phyloP scores from a whole-genome alignment of 208 protist species.

The Wallacemonas sp. region DNA sequence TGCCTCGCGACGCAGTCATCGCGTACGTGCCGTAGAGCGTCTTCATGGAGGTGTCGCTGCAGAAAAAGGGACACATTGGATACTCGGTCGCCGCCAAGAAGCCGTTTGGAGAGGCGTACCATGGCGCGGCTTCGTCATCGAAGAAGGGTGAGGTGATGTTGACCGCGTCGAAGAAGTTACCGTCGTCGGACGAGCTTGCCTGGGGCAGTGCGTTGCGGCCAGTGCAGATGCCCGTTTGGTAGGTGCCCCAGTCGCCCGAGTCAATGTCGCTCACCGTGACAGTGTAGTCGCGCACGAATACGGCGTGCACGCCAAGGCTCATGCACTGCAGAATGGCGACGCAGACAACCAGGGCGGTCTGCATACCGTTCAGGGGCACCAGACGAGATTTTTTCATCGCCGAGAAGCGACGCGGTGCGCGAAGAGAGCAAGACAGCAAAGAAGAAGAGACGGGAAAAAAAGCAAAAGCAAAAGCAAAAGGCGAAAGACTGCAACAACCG shows the following conservation, averaged over 20 bases:
- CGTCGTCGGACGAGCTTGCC: neutral
- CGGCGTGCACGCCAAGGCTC: neutral
- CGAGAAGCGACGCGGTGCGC: too few species aligned
- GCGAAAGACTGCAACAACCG: too few species aligned
- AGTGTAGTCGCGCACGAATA: conserved; percentile 5
- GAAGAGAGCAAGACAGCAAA: too few species aligned
- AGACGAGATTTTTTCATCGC: too few species aligned
- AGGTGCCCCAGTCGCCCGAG: neutral
- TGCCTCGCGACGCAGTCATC: conserved; percentile 22
- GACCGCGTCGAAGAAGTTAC: neutral
- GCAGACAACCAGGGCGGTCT: too few species aligned
- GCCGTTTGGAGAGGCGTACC: conserved; percentile 31
- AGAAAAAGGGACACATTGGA: conserved; percentile 39
- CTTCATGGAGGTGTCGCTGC: conserved; percentile 18
- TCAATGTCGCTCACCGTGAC: neutral
- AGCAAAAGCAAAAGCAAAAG: too few species aligned
- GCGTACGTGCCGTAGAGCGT: conserved; percentile 22
- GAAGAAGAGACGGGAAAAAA: too few species aligned
- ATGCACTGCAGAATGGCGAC: conserved; percentile 4
- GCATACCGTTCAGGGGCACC: too few species aligned
- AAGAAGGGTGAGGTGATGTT: conserved; percentile 32
- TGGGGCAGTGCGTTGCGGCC: neutral
- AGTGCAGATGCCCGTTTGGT: neutral
- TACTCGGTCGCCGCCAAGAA: conserved; percentile 39
- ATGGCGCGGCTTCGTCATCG: conserved; percentile 20